Evolutionary conservation across 257 asterid species (phyloP), one percentile per base, ranked within the genome.

Genomic region (Anisodus tanguticus): DNA sequence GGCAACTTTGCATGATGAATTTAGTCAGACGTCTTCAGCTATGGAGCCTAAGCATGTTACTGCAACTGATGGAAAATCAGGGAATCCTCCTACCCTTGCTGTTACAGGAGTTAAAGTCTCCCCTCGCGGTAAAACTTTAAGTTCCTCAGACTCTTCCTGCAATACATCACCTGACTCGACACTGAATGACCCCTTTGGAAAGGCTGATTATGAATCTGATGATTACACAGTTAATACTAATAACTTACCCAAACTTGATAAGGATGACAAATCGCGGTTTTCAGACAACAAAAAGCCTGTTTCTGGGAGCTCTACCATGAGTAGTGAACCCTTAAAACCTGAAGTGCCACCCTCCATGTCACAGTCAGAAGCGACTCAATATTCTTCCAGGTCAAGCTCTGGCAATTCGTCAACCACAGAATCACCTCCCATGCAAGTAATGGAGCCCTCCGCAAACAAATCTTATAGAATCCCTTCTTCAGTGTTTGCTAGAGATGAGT

Each of bases 381-480:
- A n/a, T 79, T 55, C 10, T 31, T 55, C 53, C 83, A 79, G 68
- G 53, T 79, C 45, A 60, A 17, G 37, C 41, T 62, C 84, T 53
- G 58, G 62, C 49, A 45, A 45, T 53, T 59, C 37, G n/a, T 22
- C 70, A 11, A 45, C 84, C 60, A 81, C 60, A 19, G 84, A 81
- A 62, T 81, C 84, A 60, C 84, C 77, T 41, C 57, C 84, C 19
- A 45, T 54, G 74, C 84, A 63, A 81, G 77, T 81, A 62, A 81
- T 81, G 84, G 84, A 81, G 22, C 47, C 35, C 55, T 54, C 63
- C 13, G 4, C 84, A 4, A 19, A 81, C 11, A 19, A 81, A 60
- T 19, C 76, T 41, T 43, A 43, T 35, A 81, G 84, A 62, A 81
- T 81, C n/a, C 84, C 84, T 45, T 62, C 84, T 81, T 81, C 84